phyloP scores from a whole-genome alignment of 2,329 filamentous ascomycete genomes.

The Aspergillus brasiliensis region DNA sequence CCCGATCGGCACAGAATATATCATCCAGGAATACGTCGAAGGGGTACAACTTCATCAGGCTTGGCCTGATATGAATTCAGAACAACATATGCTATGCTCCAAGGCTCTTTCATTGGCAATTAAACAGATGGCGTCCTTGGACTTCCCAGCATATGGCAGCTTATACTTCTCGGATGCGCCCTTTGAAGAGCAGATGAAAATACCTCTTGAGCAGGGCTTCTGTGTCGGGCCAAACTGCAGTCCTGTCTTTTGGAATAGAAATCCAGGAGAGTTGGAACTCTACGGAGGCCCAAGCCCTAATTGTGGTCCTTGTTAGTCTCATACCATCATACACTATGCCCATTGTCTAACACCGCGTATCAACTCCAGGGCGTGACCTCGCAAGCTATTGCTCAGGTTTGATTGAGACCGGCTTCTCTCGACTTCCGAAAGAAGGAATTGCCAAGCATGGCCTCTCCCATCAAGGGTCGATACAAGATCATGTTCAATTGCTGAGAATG shows the following conservation, averaged over 20 bases:
- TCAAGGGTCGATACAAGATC: conserved; percentile 22
- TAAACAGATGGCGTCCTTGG: conserved; percentile 32
- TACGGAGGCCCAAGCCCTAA: conserved; percentile 23
- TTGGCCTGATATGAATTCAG: conserved; percentile 37
- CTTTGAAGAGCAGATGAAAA: conserved; percentile 20
- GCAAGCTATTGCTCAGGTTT: conserved; percentile 20
- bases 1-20: conserved; percentile 41
- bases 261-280: conserved; percentile 18
- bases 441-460: conserved; percentile 12
- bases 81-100: conserved; percentile 38
- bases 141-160: conserved; percentile 45
- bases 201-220: conserved; percentile 32
- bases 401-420: conserved; percentile 26
- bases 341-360: conserved; percentile 1
- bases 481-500: conserved; percentile 15
- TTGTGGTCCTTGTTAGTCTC: conserved; percentile 24
- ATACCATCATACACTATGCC: background rate
- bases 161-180: conserved; percentile 36
- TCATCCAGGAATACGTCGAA: conserved; percentile 41
- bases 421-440: conserved; percentile 17
- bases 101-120: conserved; percentile 32
- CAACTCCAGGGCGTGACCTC: conserved; percentile 21
- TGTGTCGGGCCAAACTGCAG: conserved; percentile 38
- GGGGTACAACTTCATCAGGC: conserved; percentile 36
- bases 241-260: conserved; percentile 21